Evolutionary conservation across 176 grass and related monocot species (phyloP).

Genomic region (Musa beccarii): DNA sequence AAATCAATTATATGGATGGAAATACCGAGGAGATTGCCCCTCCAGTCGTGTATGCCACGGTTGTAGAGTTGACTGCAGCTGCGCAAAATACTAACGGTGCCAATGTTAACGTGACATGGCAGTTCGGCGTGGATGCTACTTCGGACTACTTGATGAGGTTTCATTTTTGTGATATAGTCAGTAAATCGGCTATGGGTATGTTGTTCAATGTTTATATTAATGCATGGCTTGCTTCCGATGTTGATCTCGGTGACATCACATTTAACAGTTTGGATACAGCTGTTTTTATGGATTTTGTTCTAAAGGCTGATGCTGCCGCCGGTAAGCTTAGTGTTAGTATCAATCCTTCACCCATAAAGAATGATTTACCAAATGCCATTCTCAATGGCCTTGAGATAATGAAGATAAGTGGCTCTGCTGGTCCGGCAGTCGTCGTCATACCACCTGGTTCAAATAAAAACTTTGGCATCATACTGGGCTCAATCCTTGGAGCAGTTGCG

Average conservation of each 20-base stretch:
- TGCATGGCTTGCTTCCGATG: background rate
- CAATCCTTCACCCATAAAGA: background rate
- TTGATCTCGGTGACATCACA: background rate
- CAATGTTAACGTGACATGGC: background rate
- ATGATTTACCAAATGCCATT: background rate
- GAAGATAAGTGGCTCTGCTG: background rate
- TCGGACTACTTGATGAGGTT: conserved; percentile 7
- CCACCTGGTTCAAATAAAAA: conserved; percentile 13
- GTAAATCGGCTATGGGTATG: background rate
- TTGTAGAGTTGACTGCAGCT: background rate
- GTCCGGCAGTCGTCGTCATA: background rate
- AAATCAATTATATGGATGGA: background rate
- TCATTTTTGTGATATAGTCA: conserved; percentile 22
- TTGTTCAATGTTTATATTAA: conserved; percentile 13
- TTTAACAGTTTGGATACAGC: background rate
- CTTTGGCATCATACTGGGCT: conserved; percentile 7
- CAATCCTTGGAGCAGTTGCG: background rate
- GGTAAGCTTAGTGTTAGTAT: conserved; percentile 1
- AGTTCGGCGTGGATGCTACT: conserved; percentile 6
- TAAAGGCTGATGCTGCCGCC: background rate
- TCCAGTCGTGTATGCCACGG: conserved; percentile 3
- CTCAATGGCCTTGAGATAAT: conserved; percentile 18
- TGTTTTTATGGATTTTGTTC: conserved; percentile 1
- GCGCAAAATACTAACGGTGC: background rate
- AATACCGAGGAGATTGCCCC: conserved; percentile 6